Base-by-base conservation (phyloP, 2,329 filamentous ascomycete genomes). In the Trichoderma citrinoviride region DNA sequence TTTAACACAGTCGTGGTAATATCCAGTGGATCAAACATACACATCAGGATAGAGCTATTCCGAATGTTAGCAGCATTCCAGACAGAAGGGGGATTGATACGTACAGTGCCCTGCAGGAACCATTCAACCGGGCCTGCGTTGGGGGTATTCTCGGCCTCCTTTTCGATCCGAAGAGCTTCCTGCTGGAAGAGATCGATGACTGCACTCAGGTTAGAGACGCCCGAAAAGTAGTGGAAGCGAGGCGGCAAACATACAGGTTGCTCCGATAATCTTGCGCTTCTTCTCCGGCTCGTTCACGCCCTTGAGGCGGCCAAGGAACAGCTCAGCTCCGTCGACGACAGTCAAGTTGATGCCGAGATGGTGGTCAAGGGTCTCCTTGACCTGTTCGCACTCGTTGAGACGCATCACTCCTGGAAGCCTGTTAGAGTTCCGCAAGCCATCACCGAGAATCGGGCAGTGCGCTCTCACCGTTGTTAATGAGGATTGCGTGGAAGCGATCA, bases 231-330 rank as follows among this genome's bases (percentile, higher is more conserved):
- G 29, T 33, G 41, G 2, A 23, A 37, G 19, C n/a, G 23, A n/a
- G 46, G 19, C 3, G 40, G 29, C 68, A 65, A 19, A 66, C 69
- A 65, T 64, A 77, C 71, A 83, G 47, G 85, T 91, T 68, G 83
- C 85, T 64, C 93, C 93, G 67, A 97, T 97, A 71, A 97, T 88
- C 80, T 96, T 97, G 63, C 93, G 85, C 83, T 97, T 97, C 74
- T 85, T 85, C 78, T 98, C 93, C 0, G 94, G 93, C 33, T 88
- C 92, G 0, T 79, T 81, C 27, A 97, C 86, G 19, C 92, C 94
- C 69, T 86, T 85, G 1, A 98, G 86, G 25, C 87, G 83, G 33
- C 80, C 79, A n/a, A 97, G 81, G 82, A 98, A 98, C 27, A 85
- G 80, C 67, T 96, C 83, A 10, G 85, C 84, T 0, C 87, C 93